Percentiles rank a stretch among this genome's conserved stretches.
Conservation (phyloP, 257 asterid genomes). For the Schizonepeta tenuifolia region DNA sequence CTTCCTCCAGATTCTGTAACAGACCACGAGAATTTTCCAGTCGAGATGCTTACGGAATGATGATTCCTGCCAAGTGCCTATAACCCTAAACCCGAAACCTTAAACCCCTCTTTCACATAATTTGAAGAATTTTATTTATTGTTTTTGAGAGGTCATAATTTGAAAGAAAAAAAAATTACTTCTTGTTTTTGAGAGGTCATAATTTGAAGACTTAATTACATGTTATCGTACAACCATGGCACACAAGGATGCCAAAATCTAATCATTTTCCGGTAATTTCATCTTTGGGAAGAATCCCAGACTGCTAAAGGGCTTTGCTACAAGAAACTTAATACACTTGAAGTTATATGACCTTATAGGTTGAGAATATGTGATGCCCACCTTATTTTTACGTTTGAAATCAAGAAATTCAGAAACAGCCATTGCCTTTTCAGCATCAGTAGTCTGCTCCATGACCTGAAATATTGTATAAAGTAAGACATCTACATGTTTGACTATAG, state of each 20-base stretch:
- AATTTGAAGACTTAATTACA: not conserved
- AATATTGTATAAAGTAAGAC: slow-evolving; percentile 35
- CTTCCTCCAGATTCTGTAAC: slow-evolving; percentile 8
- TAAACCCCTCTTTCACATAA: slow-evolving; percentile 9
- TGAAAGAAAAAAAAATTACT: no score
- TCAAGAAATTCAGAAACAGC: slow-evolving; percentile 86
- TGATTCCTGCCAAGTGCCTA: slow-evolving; percentile 21
- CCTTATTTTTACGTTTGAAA: slow-evolving; percentile 98
- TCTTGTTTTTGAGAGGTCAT: no score
- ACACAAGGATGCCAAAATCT: slow-evolving; percentile 10
- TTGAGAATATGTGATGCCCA: slow-evolving; percentile 29
- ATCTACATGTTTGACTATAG: slow-evolving; percentile 24
- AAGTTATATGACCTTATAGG: slow-evolving; percentile 26
- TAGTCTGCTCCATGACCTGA: slow-evolving; percentile 93
- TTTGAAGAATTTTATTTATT: not conserved
- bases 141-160: not conserved
- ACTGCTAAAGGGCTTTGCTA: slow-evolving; percentile 7
- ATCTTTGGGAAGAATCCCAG: slow-evolving; percentile 26
- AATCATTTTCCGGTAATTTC: slow-evolving; percentile 13
- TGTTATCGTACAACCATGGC: slow-evolving; percentile 16
- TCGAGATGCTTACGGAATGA: slow-evolving; percentile 4
- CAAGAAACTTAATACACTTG: slow-evolving; percentile 18
- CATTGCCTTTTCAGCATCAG: slow-evolving; percentile 91
- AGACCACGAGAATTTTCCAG: slow-evolving; percentile 8
- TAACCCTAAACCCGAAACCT: no score